Conservation (phyloP, 768 basidiomycete species). For the Dioszegia aurantiaca region DNA sequence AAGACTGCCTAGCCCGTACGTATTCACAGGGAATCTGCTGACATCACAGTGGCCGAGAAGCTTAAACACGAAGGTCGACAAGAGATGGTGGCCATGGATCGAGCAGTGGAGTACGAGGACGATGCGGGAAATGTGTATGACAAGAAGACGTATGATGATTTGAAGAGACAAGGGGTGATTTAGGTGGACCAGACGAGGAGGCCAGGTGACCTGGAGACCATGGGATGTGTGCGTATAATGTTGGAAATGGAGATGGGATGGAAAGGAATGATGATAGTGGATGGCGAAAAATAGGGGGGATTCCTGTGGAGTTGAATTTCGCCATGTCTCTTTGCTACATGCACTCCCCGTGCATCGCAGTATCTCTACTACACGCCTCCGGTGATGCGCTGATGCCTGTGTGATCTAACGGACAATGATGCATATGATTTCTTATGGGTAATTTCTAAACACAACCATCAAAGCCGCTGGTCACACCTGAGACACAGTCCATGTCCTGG, state of each 20-base stretch:
- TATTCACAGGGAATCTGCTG: constrained; percentile 36
- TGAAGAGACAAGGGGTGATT: constrained; percentile 84
- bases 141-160: constrained; percentile 92
- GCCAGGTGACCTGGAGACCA: neutral
- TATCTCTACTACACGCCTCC: too few species aligned
- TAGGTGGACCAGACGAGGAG: neutral
- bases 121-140: constrained; percentile 84
- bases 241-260: neutral
- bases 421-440: too few species aligned
- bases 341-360: too few species aligned
- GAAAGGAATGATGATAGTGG: too few species aligned
- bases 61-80: constrained; percentile 94
- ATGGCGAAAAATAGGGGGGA: too few species aligned
- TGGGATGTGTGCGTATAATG: neutral
- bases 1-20: constrained; percentile 90
- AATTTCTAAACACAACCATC: too few species aligned
- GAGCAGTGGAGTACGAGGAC: constrained; percentile 97
- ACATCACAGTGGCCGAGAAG: constrained; percentile 79
- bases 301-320: too few species aligned
- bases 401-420: too few species aligned
- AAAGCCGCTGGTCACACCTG: too few species aligned
- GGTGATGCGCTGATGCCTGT: too few species aligned
- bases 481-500: constrained; percentile 55
- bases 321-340: too few species aligned
- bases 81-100: constrained; percentile 88